Conservation (phyloP, 257 asterid genomes). For the Asclepias syriaca region DNA sequence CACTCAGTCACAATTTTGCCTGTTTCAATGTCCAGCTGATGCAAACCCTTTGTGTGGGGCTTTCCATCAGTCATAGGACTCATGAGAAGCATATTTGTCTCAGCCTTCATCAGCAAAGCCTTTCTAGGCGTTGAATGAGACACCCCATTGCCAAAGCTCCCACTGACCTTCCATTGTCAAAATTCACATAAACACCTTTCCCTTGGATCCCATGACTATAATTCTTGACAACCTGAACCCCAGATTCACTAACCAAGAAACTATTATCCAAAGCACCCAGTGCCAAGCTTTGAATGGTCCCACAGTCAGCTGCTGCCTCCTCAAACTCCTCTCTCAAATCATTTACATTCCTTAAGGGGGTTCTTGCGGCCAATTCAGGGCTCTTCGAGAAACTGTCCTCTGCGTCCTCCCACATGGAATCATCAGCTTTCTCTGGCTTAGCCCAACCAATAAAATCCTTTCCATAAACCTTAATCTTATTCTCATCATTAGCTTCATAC, state of each 20-base stretch:
- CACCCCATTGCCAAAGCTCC: constrained; percentile 21
- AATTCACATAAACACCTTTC: constrained; percentile 76
- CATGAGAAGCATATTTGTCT: constrained; percentile 96
- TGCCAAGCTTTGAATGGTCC: constrained; percentile 82
- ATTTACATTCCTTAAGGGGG: constrained; percentile 37
- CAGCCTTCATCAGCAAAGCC: constrained; percentile 84
- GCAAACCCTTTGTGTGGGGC: constrained; percentile 74
- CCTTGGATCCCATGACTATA: constrained; percentile 88
- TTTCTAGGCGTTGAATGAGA: constrained; percentile 65
- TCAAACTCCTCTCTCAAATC: constrained; percentile 82
- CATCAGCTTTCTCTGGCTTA: constrained; percentile 80
- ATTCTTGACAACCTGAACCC: constrained; percentile 85
- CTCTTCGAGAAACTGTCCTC: constrained; percentile 47
- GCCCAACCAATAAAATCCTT: constrained; percentile 96
- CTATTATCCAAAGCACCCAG: constrained; percentile 93
- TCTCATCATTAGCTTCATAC: constrained; percentile 72
- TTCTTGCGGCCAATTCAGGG: constrained; percentile 32
- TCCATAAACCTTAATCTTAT: constrained; percentile 79
- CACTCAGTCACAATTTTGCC: constrained; percentile 86
- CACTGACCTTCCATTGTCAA: constrained; percentile 46
- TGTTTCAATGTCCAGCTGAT: constrained; percentile 86
- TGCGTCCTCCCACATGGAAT: constrained; percentile 92
- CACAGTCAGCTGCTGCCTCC: constrained; percentile 61
- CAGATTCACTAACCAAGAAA: constrained; percentile 77
- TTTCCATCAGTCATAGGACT: constrained; percentile 61